Conservation (phyloP, 768 basidiomycete species). For the Calocybe indica region DNA sequence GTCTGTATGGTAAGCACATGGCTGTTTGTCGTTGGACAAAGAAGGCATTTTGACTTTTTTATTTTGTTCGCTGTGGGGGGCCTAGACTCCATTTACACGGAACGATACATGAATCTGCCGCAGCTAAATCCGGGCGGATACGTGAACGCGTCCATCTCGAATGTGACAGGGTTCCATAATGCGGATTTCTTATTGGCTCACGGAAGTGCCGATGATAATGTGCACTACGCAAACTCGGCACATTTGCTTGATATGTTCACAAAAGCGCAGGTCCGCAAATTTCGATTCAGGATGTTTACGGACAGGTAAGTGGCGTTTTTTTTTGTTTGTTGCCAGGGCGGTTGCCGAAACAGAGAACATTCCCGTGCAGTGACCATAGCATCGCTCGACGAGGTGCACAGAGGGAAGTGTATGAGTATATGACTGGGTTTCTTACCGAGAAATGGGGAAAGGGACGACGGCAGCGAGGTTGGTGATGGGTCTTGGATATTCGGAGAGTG, state of each 20-base stretch:
- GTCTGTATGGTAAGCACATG: conserved; percentile 56
- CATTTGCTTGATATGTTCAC: conserved; percentile 94
- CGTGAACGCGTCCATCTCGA: conserved; percentile 79
- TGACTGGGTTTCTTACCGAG: conserved; percentile 80
- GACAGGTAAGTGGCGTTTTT: conserved; percentile 60
- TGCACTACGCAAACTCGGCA: conserved; percentile 90
- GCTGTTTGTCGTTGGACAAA: neutral
- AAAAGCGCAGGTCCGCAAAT: conserved; percentile 59
- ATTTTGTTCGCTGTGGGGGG: neutral
- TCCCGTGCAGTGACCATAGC: conserved; percentile 61
- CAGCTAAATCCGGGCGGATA: conserved; percentile 81
- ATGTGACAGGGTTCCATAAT: conserved; percentile 81
- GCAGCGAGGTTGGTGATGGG: conserved; percentile 48
- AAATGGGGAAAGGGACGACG: conserved; percentile 89
- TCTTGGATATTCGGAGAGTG: neutral
- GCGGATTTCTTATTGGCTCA: conserved; percentile 83
- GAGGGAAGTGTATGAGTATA: conserved; percentile 81
- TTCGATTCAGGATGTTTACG: conserved; percentile 93
- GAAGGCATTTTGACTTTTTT: neutral
- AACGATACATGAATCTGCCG: conserved; percentile 93
- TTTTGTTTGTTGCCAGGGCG: neutral
- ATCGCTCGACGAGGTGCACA: conserved; percentile 73
- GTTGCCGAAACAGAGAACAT: too few species aligned
- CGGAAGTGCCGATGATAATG: conserved; percentile 95
- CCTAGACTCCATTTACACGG: conserved; percentile 92